Base-by-base conservation (phyloP, 1,284 basidiomycete species). In the Austroboletus novae-zelandiae region DNA sequence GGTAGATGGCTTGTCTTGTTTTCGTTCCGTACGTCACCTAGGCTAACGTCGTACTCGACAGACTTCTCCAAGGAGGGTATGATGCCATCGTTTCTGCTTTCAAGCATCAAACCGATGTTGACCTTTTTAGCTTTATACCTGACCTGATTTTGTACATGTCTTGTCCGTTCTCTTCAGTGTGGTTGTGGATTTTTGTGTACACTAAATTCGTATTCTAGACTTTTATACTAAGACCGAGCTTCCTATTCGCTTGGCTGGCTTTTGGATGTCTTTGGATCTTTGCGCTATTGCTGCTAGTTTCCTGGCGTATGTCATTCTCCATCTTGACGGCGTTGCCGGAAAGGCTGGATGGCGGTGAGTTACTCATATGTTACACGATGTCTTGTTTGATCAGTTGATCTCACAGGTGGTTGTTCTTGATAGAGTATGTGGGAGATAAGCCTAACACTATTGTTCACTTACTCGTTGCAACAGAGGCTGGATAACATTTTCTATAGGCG, bases 191-290 rank as follows among this genome's bases (percentile, higher is more conserved):
- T 41, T 14, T 20, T 6, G 17, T 2, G 9, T 32, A 14, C 14
- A 13, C 44, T 53, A 9, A 42, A 7, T 9, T 45, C 15, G 20
- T 23, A 23, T 36, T 9, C 7, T 25, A 56, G 53, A 56, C 37
- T 88, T 80, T 61, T 87, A 86, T 61, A 84, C 79, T 3, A 83
- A 81, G 64, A 75, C 68, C 18, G 83, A 86, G 60, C 72, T 89
- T 3, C 84, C 85, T 0, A 66, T 86, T 41, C 80, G 86, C 4
- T 70, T 89, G 6, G 77, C 81, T 0, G 71, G 79, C 47, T 88
- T 89, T 69, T 89, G 84, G 84, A 77, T 83, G 20, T 74, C 75
- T 30, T 74, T 79, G 52, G 45, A 55, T 17, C 52, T 79, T 7
- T 76, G 76, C 50, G 69, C 66, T 25, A 79, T 86, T 34, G 43